Conservation (phyloP, 805 yeast genomes). For the Maudiozyma turicensis region DNA sequence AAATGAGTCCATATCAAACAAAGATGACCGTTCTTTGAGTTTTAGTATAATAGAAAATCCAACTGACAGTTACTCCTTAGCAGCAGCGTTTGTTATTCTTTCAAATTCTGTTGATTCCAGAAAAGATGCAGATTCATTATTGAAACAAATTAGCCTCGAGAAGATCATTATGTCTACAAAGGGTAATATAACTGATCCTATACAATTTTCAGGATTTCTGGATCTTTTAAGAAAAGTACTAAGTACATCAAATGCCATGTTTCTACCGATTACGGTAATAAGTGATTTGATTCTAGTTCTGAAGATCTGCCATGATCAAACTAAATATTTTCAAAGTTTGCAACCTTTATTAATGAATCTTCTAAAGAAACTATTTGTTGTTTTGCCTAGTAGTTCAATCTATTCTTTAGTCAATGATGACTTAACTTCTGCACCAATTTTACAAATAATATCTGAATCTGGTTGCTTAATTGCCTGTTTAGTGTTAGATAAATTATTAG, state of each 20-base stretch:
- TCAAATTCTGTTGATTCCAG: slow-evolving; percentile 21
- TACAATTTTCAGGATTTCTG: slow-evolving; percentile 26
- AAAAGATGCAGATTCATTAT: slow-evolving; percentile 13
- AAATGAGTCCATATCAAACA: slow-evolving; percentile 14
- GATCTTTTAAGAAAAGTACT: slow-evolving; percentile 23
- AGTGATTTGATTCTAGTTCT: slow-evolving; percentile 8
- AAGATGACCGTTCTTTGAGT: slow-evolving; percentile 13
- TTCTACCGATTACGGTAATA: slow-evolving; percentile 9
- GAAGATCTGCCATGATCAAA: slow-evolving; percentile 19
- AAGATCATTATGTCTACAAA: slow-evolving; percentile 9
- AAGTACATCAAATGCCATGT: slow-evolving; percentile 16
- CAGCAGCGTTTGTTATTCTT: slow-evolving; percentile 19
- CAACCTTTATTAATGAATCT: slow-evolving; percentile 15
- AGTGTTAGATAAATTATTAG: slow-evolving; percentile 21
- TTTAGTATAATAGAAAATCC: slow-evolving; percentile 7
- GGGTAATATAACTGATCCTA: slow-evolving; percentile 21
- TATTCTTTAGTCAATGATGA: slow-evolving; percentile 3
- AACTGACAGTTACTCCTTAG: slow-evolving; percentile 14
- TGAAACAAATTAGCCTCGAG: slow-evolving; percentile 8
- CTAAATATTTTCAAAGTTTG: slow-evolving; percentile 18
- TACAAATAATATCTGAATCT: slow-evolving; percentile 10
- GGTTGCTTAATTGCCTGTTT: slow-evolving; percentile 20
- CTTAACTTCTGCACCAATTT: slow-evolving; percentile 1
- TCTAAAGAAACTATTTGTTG: slow-evolving; percentile 21
- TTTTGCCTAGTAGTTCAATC: slow-evolving; percentile 19